Conservation (phyloP, 2,329 filamentous ascomycete genomes). For the Verticillium dahliae region DNA sequence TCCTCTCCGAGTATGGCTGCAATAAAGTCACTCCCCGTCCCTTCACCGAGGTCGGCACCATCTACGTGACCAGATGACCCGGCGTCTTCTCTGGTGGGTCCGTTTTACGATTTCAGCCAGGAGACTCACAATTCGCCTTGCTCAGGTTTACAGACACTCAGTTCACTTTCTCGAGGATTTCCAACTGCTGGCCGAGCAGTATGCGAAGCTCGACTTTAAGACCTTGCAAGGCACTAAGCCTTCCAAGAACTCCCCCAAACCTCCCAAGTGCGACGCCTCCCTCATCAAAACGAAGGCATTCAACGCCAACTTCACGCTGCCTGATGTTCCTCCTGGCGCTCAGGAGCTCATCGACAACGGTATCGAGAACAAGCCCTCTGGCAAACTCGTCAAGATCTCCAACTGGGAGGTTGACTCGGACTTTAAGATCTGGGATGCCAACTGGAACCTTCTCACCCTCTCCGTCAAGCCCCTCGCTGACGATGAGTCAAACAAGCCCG, state of each 20-base stretch:
- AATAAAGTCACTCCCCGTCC: slow-evolving; percentile 63
- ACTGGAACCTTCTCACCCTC: slow-evolving; percentile 33
- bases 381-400: slow-evolving; percentile 63
- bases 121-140: slow-evolving; percentile 62
- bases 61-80: slow-evolving; percentile 67
- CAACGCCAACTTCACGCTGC: slow-evolving; percentile 73
- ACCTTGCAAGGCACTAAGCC: slow-evolving; percentile 58
- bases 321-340: slow-evolving; percentile 58
- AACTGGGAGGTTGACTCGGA: slow-evolving; percentile 48
- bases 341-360: slow-evolving; percentile 71
- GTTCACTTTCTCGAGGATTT: slow-evolving; percentile 58
- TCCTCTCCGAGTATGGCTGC: slow-evolving; percentile 80
- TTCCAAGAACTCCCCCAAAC: slow-evolving; percentile 36
- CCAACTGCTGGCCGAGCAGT: slow-evolving; percentile 69
- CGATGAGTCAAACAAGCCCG: slow-evolving; percentile 37
- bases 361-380: slow-evolving; percentile 55
- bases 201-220: slow-evolving; percentile 65
- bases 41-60: slow-evolving; percentile 68
- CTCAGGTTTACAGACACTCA: slow-evolving; percentile 51
- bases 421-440: slow-evolving; percentile 30
- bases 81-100: slow-evolving; percentile 64
- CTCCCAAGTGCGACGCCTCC: slow-evolving; percentile 58
- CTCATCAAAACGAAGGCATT: slow-evolving; percentile 66
- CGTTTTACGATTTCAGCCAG: slow-evolving; percentile 74
- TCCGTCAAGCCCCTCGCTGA: slow-evolving; percentile 39